Evolutionary conservation across 768 basidiomycete genomes (phyloP), one percentile per base, ranked within the genome.

Genomic region (Cystobasidium tubakii): DNA sequence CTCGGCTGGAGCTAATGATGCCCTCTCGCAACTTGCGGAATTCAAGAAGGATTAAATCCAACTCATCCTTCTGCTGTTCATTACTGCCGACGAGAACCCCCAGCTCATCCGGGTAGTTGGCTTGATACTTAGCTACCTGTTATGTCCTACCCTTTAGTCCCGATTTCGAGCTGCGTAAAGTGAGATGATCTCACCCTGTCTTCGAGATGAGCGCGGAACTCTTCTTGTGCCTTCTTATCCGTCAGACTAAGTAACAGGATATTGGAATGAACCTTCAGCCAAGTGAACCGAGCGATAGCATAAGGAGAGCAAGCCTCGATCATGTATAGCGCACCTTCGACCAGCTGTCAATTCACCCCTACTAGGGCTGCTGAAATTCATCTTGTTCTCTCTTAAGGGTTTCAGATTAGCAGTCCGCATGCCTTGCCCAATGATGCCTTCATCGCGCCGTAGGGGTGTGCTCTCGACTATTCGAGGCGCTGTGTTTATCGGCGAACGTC

Each of bases 21-120:
- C 74, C 74, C 50, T 75, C 74, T 31, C 74, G 31, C 27, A 75
- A 70, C 43, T 75, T 75, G 33, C 74, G 43, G 31, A 65, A 64
- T 3, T 62, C 62, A 21, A 73, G 71, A 1, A 71, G 33, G 7
- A 71, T 55, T 25, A 57, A 54, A 36, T 71, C 55, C 29, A 71
- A 54, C 29, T 31, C 50, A 25, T 71, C 69, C 53, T 60, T 31
- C 55, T 71, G 69, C 12, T 33, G 33, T 15, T 21, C 6, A 55
- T 71, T 29, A 25, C n/a, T 27, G 31, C 50, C 29, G 21, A 71
- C 31, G 33, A 71, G 13, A 31, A 71, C 60, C 3, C 69, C 69
- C 2, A 71, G 55, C 69, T 71, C 69, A 55, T 71, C 69, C 15
- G 69, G 69, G 27, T 31, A 71, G 15, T 54, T 36, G 2, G 33